A percentile compares a stretch with the other conserved stretches of the same genome.
These are phyloP conservation scores for Erysimum cheiri DNA, from an alignment of 441 rosid species.

Conservation along the genomic window DNA sequence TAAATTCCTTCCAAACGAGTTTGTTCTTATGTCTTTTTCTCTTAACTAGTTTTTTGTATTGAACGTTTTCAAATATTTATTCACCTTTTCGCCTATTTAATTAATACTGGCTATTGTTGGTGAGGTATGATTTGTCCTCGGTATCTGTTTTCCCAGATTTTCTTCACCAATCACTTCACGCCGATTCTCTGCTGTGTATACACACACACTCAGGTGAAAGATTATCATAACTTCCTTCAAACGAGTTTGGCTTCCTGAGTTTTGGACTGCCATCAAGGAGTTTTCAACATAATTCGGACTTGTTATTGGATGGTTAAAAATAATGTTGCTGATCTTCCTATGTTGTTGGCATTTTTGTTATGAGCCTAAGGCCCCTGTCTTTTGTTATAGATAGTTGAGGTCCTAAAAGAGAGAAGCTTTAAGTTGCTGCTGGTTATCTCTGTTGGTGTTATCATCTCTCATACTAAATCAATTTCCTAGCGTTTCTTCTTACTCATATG, in stretches of 20 bases:
- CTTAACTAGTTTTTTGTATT: too few relatives aligned
- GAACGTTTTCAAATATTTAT: too few relatives aligned
- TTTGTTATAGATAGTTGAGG: neutral
- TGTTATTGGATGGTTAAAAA: neutral
- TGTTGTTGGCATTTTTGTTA: neutral
- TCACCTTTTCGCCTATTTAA: too few relatives aligned
- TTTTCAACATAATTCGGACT: neutral
- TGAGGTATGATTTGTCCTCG: constrained; percentile 8
- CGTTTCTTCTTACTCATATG: neutral
- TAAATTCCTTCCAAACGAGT: neutral
- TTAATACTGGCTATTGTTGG: constrained; percentile 1
- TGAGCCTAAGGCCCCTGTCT: neutral
- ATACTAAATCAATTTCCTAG: neutral
- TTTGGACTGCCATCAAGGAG: neutral
- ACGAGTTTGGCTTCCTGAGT: neutral
- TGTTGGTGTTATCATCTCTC: neutral
- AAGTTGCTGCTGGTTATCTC: neutral
- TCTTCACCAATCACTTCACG: neutral
- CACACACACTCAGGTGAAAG: neutral
- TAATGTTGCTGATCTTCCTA: neutral
- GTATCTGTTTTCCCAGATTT: constrained; percentile 6
- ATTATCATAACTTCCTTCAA: neutral
- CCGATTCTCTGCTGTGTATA: neutral
- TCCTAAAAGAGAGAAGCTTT: neutral
- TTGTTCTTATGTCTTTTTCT: neutral